Evolutionary conservation across 176 grass and related monocot species (phyloP), one percentile per base, ranked within the genome.

Genomic region (Avena atlantica): DNA sequence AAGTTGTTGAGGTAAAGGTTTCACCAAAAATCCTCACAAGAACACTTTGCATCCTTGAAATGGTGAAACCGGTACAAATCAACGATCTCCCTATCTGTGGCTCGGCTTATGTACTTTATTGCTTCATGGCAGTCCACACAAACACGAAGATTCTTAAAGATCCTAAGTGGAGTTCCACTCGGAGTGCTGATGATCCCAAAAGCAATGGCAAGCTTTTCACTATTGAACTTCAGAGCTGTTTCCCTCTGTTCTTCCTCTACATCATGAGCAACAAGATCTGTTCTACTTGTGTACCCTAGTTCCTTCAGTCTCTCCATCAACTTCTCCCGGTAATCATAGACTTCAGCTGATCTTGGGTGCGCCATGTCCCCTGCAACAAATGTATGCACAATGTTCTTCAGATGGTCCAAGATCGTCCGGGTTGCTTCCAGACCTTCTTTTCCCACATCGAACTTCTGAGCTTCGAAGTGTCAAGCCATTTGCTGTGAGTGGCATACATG

Each of bases 91-190:
- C 81, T 84, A 10, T 77, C 47, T 17, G 73, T 71, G 10, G 78
- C 84, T 78, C 8, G 62, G 70, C 76, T 89, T 70, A 85, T 68
- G 44, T 82, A 85, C 73, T 88, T 89, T 78, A 94, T 89, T 76
- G 81, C 72, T 37, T 94, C 87, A 27, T 92, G 90, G 61, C 90
- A 94, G 36, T 92, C 93, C 42, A 56, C 66, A 9, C 90, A 92
- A 63, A 94, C 82, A 62, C 78, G 87, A 13, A 91, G 78, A 80
- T 92, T 90, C 86, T 92, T 94, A 78, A 92, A 92, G 59, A 94
- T 81, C 45, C 81, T 86, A 70, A 94, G 81, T 83, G 90, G 72
- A 17, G 58, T 58, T 64, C 85, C 85, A 75, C 11, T 25, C 1
- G 82, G 90, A 58, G 90, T 86, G 65, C 84, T 89, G 58, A 94